phyloP scores from a whole-genome alignment of 257 asterid species.

The Cruciata laevipes region DNA sequence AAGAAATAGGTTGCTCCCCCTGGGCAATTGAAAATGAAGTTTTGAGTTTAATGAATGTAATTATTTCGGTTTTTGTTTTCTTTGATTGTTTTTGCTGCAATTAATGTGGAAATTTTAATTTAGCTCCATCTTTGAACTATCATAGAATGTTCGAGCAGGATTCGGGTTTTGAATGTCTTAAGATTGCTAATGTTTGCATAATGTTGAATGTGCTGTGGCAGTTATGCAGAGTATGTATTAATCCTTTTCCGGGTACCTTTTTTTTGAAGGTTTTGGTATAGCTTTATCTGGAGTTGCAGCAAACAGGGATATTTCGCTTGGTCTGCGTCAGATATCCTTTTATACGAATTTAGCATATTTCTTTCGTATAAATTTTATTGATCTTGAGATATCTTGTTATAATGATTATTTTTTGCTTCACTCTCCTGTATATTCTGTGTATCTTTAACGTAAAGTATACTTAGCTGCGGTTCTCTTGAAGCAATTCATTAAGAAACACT shows the following conservation, averaged over 20 bases:
- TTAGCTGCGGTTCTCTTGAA: conserved; percentile 92
- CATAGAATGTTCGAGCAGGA: background rate
- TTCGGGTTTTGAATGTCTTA: background rate
- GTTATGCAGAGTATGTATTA: background rate
- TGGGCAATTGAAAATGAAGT: background rate
- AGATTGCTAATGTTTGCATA: background rate
- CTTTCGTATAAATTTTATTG: background rate
- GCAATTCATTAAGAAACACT: conserved; percentile 83
- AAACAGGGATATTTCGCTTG: conserved; percentile 55
- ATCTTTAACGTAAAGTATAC: conserved; percentile 50
- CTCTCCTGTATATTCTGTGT: conserved; percentile 23
- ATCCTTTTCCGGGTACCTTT: conserved; percentile 3
- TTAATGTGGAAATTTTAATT: background rate
- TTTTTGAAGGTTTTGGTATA: conserved; percentile 61
- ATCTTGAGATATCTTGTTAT: background rate
- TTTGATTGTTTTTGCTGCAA: background rate
- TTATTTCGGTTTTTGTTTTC: background rate
- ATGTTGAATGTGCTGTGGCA: background rate
- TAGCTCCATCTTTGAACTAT: background rate
- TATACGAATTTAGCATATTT: conserved; percentile 5
- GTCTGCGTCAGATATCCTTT: conserved; percentile 95
- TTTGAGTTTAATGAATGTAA: background rate
- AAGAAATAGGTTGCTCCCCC: background rate
- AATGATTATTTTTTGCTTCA: background rate
- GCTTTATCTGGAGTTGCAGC: conserved; percentile 77